Evolutionary conservation across 2,329 filamentous ascomycete genomes (phyloP), one percentile per base, ranked within the genome.

Genomic region (Davidsoniella australis): DNA sequence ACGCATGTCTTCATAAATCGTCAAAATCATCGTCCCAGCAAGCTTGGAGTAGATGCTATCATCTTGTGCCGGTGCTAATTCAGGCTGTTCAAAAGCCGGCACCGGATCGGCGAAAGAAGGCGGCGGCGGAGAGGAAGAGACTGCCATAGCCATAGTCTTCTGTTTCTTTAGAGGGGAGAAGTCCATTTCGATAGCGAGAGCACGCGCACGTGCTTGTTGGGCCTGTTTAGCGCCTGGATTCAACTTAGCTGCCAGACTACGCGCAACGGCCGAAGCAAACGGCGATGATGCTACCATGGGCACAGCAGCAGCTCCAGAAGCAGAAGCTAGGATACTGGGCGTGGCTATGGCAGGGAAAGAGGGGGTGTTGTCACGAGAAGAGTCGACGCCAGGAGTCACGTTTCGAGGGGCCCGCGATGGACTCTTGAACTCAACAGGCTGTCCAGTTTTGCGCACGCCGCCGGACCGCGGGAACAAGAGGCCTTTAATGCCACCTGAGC

Each of bases 21-120:
- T 75, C 69, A 58, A 68, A 63, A 53, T 76, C 72, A 52, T 75
- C 68, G 57, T 76, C 72, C 75, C 75, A 78, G 42, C 75, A 40
- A 78, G 59, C 55, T 63, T 64, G 56, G 73, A 65, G 55, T 72
- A 78, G 47, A 78, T 71, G 33, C 60, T 59, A 14, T 16, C 29
- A 38, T 18, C 33, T 26, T 6, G 29, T 38, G 16, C 44, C 16
- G 16, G 16, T 37, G 3, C 20, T 40, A 41, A 23, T 23, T 5
- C 20, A 23, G 20, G 20, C 20, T 5, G 20, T 23, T 23, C 20
- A 23, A 23, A 23, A 23, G 4, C 20, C 20, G 20, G 20, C 24
- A 9, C 16, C 5, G 36, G 8, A 6, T 2, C 38, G 24, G 24
- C 40, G 17, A 6, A 24, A 5, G 29, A 17, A 4, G 29, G 20